A percentile compares a stretch with the other conserved stretches of the same genome.
Conservation (phyloP, 345 rosid species). For the Salix suchowensis region DNA sequence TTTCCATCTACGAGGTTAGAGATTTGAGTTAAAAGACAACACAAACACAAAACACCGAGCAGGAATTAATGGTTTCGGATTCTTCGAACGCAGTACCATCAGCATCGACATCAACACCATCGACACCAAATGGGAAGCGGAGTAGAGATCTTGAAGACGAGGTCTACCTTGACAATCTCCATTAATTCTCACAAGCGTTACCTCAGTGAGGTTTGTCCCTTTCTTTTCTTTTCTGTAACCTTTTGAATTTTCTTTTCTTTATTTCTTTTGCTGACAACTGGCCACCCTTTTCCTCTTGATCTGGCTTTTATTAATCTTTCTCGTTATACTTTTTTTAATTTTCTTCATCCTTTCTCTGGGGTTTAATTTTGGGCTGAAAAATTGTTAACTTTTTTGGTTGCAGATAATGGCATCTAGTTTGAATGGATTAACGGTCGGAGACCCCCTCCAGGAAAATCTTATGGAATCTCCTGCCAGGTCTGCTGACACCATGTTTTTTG, state of each 20-base stretch:
- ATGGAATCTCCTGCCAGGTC: too few species aligned
- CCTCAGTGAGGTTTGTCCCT: slow-evolving; percentile 67
- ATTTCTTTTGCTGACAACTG: neutral
- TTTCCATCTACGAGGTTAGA: neutral
- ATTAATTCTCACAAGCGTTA: slow-evolving; percentile 77
- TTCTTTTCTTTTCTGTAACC: neutral
- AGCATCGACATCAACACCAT: slow-evolving; percentile 33
- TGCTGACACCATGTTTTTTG: too few species aligned
- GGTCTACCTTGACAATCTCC: slow-evolving; percentile 91
- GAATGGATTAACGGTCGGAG: too few species aligned
- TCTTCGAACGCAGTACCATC: slow-evolving; percentile 35
- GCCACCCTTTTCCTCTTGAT: neutral
- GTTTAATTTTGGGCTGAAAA: neutral
- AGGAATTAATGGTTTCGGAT: slow-evolving; percentile 23
- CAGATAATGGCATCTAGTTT: too few species aligned
- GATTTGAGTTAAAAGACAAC: neutral
- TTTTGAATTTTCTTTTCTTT: neutral
- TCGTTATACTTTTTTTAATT: neutral
- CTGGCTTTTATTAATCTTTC: neutral
- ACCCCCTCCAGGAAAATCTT: too few species aligned
- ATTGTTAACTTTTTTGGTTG: neutral
- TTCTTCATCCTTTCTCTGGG: neutral
- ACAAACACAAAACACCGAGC: neutral
- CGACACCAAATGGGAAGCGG: slow-evolving; percentile 58
- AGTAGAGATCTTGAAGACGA: slow-evolving; percentile 89